phyloP scores from a whole-genome alignment of 2,329 filamentous ascomycete genomes.

The Xylaria sp. region DNA sequence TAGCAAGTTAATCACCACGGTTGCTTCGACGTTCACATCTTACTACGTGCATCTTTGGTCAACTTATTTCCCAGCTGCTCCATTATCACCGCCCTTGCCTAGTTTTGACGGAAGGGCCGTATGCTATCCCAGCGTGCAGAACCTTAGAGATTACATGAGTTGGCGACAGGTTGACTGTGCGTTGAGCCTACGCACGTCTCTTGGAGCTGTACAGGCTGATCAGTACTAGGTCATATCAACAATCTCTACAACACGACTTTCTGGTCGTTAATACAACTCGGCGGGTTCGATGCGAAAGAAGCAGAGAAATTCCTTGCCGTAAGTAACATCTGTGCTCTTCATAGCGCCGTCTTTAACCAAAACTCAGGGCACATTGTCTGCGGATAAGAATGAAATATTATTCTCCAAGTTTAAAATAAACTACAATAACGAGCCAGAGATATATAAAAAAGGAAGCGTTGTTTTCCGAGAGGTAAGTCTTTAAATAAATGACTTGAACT shows the following conservation, averaged over 20 bases:
- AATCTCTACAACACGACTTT: slow-evolving; percentile 99
- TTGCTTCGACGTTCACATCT: slow-evolving; percentile 92
- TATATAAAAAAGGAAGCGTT: slow-evolving; percentile 93
- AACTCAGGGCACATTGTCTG: slow-evolving; percentile 78
- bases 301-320: slow-evolving; percentile 85
- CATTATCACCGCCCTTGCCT: slow-evolving; percentile 79
- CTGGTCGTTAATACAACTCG: slow-evolving; percentile 85
- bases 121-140: slow-evolving; percentile 83
- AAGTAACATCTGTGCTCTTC: slow-evolving; percentile 40
- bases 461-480: slow-evolving; percentile 79
- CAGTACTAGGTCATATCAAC: slow-evolving; percentile 86
- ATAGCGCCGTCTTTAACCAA: slow-evolving; percentile 37
- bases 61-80: slow-evolving; percentile 75
- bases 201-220: slow-evolving; percentile 23
- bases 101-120: slow-evolving; percentile 95
- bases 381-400: slow-evolving; percentile 95
- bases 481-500: background rate
- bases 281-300: slow-evolving; percentile 78
- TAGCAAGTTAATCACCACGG: slow-evolving; percentile 89
- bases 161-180: slow-evolving; percentile 97
- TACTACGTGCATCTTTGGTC: slow-evolving; percentile 89
- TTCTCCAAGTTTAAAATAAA: slow-evolving; percentile 92
- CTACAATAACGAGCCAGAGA: slow-evolving; percentile 95
- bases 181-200: slow-evolving; percentile 43
- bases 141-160: slow-evolving; percentile 92